These are phyloP conservation scores for Salix brachista DNA, from an alignment of 345 rosid genomes.

Conservation along the genomic window DNA sequence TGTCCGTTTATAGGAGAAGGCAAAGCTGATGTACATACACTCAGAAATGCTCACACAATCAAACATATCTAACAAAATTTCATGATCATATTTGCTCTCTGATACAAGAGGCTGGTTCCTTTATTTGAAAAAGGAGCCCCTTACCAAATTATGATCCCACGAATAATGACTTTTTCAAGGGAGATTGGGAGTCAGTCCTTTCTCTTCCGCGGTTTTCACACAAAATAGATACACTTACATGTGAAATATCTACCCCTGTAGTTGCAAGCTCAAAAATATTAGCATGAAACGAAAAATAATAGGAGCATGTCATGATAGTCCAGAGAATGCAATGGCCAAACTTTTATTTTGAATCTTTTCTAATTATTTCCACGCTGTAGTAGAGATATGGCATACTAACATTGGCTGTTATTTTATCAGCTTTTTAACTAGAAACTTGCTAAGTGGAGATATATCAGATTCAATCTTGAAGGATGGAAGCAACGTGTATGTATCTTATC, in stretches of 20 bases:
- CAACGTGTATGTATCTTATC: conserved; percentile 30
- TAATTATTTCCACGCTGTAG: background rate
- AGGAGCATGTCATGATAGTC: background rate
- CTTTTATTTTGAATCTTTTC: background rate
- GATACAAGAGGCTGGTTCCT: background rate
- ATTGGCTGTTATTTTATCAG: conserved; percentile 18
- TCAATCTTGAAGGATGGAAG: conserved; percentile 35
- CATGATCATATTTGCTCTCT: background rate
- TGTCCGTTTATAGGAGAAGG: background rate
- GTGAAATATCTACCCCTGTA: background rate
- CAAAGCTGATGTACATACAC: background rate
- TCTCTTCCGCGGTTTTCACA: background rate
- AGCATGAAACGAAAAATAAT: background rate
- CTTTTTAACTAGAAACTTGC: conserved; percentile 35
- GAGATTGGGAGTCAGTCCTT: background rate
- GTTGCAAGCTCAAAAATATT: background rate
- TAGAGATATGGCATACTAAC: background rate
- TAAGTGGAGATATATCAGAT: conserved; percentile 35
- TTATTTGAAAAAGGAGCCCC: background rate
- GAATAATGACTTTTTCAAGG: background rate
- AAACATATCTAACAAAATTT: background rate
- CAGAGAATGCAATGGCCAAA: background rate
- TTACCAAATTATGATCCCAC: background rate
- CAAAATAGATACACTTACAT: background rate
- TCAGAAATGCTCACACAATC: background rate